Base-by-base conservation (phyloP, 176 grass and related monocot species). In the Eragrostis nindensis region DNA sequence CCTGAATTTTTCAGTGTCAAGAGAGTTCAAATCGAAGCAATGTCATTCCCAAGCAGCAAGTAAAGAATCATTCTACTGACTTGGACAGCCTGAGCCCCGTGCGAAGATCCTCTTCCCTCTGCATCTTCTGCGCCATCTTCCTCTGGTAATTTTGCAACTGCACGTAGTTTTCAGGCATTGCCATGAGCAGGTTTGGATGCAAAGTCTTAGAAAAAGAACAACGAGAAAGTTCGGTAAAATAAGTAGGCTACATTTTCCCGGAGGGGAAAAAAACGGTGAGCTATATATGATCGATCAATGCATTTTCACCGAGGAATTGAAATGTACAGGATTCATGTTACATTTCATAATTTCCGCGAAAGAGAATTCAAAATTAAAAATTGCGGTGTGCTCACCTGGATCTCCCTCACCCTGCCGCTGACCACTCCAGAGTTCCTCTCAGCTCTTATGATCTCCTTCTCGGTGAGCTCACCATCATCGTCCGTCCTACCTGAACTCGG, bases 371-470 rank as follows among this genome's bases (percentile, higher is more conserved):
- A 10, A 10, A 19, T 56, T 22, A 21, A 56, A 5, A 60, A 60
- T 60, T 25, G 56, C 32, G 32, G 32, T 32, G 26, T 21, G 66
- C 86, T 90, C 47, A 94, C 95, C 64, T 98, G 96, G 65, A 98
- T 98, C 88, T 98, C 88, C 41, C 96, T 87, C 21, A 98, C 88
- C 81, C 73, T 92, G 81, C 83, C 73, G 75, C 96, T 95, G 86
- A 98, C 71, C 62, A 93, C 84, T 64, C 96, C 96, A 41, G 96
- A 89, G 77, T 98, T 98, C 73, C 96, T 91, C 79, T 98, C 96
- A 54, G 86, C 88, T 87, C 96, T 91, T 61, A 98, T 95, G 65
- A 98, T 93, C 87, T 98, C 96, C 79, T 93, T 98, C 78, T 98
- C 96, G 5, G 82, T 91, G 52, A 98, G 84, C 62, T 98, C 96